Base-by-base conservation (phyloP, 352 stramenopile species). In the Globisporangium abappressorium region DNA sequence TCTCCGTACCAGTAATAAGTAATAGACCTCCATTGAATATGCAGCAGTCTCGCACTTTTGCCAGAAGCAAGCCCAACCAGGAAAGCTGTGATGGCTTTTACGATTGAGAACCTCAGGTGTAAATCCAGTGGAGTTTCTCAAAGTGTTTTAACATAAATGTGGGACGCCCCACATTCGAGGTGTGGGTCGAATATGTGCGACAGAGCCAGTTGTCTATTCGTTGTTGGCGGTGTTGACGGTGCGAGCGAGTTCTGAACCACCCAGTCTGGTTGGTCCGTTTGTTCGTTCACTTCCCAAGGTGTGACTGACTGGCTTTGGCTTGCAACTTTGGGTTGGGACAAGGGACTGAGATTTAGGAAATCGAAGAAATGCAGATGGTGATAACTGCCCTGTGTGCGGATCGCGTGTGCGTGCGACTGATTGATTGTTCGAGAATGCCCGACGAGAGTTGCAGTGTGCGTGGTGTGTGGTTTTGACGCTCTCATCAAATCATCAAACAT, bases 1-100 rank as follows among this genome's bases (percentile, higher is more conserved):
- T 62, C 30, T 61, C 30, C 55, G 55, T 61, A 47, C 8, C 9
- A 61, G 55, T 61, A 61, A 9, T 61, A 61, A 61, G 55, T n/a
- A 64, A 55, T 56, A 64, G 58, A 55, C 36, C 24, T 20, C 54
- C 41, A 49, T 28, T 64, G 24, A 55, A 36, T 38, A 56, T 66
- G 30, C 47, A 26, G 24, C 30, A 15, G 11, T 63, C 57, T 63
- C 6, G n/a, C 9, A 15, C 30, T 4, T 62, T 33, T 36, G n/a
- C 51, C 57, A 51, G 38, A 43, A 26, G 24, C 34, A 57, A 28
- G 47, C n/a, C 47, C 36, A 15, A 18, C 7, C 34, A 46, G 11
- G 14, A 20, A 24, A 51, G 2, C 5, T 51, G 43, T 12, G 6
- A 18, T 15, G 41, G 14, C 41, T 47, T n/a, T 2, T 47, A n/a